These are phyloP conservation scores for Amanita thiersii DNA, from an alignment of 768 basidiomycete species.

Conservation along the genomic window DNA sequence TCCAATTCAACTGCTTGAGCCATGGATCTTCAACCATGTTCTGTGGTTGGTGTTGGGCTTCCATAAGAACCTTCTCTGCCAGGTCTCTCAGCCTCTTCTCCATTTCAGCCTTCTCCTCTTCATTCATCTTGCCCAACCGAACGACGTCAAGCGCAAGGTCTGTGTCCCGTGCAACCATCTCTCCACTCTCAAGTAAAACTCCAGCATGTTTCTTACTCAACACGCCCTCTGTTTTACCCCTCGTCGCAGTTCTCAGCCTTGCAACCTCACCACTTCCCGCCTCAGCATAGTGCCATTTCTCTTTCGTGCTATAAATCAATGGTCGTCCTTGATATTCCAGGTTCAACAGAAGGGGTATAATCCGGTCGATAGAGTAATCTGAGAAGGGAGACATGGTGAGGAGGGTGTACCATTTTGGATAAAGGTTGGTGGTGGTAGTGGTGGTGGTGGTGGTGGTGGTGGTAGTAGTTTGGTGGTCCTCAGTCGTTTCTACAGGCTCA, in stretches of 20 bases:
- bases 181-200: conserved; percentile 32
- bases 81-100: conserved; percentile 1
- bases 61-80: not conserved
- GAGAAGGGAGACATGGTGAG: conserved; percentile 36
- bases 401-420: conserved; percentile 53
- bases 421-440: conserved; percentile 10
- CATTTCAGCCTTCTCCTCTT: conserved; percentile 26
- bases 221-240: conserved; percentile 34
- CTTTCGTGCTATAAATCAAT: conserved; percentile 40
- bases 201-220: conserved; percentile 40
- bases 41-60: not conserved
- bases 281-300: conserved; percentile 61
- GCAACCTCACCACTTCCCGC: conserved; percentile 17
- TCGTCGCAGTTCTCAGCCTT: conserved; percentile 35
- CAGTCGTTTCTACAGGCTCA: not conserved
- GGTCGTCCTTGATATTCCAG: conserved; percentile 56
- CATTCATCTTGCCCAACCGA: conserved; percentile 27
- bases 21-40: conserved; percentile 38
- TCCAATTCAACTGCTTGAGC: conserved; percentile 68
- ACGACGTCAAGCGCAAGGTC: conserved; percentile 42
- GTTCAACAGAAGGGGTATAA: conserved; percentile 62
- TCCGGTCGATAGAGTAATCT: conserved; percentile 33
- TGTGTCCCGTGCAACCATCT: conserved; percentile 29
- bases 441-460: not conserved
- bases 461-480: no score